Evolutionary conservation across 2,329 filamentous ascomycete species (phyloP).

Genomic region (Penicillium sp.): DNA sequence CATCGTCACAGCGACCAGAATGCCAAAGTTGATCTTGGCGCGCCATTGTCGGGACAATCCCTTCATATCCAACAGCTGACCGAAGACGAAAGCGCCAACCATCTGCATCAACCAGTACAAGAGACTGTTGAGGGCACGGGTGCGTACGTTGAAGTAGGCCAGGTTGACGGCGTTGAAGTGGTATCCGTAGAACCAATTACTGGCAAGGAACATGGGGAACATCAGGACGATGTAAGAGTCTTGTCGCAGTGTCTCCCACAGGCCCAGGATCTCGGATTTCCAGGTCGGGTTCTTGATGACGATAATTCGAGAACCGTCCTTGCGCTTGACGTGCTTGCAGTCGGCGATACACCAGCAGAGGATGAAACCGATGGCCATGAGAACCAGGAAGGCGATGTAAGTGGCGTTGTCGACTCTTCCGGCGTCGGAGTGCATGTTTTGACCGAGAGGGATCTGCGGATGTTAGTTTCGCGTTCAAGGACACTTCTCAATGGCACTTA

Average conservation of each 20-base stretch:
- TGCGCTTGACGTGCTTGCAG: conserved; percentile 70
- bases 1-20: conserved; percentile 71
- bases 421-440: conserved; percentile 47
- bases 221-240: conserved; percentile 74
- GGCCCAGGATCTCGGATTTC: conserved; percentile 74
- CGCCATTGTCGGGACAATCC: conserved; percentile 64
- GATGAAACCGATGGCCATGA: conserved; percentile 72
- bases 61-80: conserved; percentile 67
- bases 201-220: conserved; percentile 80
- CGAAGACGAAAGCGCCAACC: conserved; percentile 71
- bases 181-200: conserved; percentile 80
- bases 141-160: conserved; percentile 72
- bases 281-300: conserved; percentile 89
- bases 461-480: neutral
- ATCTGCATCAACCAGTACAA: conserved; percentile 83
- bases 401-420: conserved; percentile 66
- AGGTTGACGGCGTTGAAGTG: conserved; percentile 75
- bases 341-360: conserved; percentile 72
- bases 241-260: conserved; percentile 69
- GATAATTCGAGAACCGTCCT: conserved; percentile 78
- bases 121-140: conserved; percentile 73
- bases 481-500: conserved; percentile 37
- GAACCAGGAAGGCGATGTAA: conserved; percentile 85
- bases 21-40: conserved; percentile 64
- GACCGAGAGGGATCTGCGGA: conserved; percentile 45